Evolutionary conservation across 164 flowering plant genomes (phyloP).

Genomic region (Vitis labrusca): DNA sequence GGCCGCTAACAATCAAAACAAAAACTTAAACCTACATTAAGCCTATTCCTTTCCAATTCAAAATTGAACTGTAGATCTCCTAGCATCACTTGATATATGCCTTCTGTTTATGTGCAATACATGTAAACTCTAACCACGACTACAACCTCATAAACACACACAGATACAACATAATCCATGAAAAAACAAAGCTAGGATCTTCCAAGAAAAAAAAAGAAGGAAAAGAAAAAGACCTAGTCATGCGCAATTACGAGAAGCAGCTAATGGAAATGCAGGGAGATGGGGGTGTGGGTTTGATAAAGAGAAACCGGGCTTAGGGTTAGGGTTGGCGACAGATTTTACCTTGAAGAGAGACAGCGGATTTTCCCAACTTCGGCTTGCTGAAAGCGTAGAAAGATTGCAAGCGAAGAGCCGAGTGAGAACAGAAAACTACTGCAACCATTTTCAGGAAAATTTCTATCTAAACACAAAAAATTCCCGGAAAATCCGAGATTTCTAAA

Average conservation of each 20-base stretch:
- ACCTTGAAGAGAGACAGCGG: constrained; percentile 17
- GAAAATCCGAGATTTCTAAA: constrained; percentile 12
- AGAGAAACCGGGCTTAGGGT: neutral
- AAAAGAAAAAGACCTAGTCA: neutral
- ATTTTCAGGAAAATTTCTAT: constrained; percentile 5
- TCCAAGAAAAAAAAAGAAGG: too few relatives aligned
- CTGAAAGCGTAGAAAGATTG: constrained; percentile 5
- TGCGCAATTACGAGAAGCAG: neutral
- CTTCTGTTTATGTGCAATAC: too few relatives aligned
- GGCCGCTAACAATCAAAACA: too few relatives aligned
- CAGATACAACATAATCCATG: too few relatives aligned
- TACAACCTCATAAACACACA: too few relatives aligned
- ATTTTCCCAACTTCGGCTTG: constrained; percentile 18
- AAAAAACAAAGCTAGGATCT: too few relatives aligned
- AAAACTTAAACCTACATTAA: too few relatives aligned
- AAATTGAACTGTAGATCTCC: too few relatives aligned
- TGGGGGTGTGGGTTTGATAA: neutral
- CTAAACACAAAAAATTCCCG: neutral
- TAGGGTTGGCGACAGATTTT: neutral
- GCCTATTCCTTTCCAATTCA: too few relatives aligned
- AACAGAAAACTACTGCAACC: constrained; percentile 5
- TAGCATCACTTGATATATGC: too few relatives aligned
- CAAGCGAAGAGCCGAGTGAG: constrained; percentile 6
- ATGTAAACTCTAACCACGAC: too few relatives aligned
- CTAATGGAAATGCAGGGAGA: neutral